Base-by-base conservation (phyloP, 805 yeast species). In the Candida andamanensis region DNA sequence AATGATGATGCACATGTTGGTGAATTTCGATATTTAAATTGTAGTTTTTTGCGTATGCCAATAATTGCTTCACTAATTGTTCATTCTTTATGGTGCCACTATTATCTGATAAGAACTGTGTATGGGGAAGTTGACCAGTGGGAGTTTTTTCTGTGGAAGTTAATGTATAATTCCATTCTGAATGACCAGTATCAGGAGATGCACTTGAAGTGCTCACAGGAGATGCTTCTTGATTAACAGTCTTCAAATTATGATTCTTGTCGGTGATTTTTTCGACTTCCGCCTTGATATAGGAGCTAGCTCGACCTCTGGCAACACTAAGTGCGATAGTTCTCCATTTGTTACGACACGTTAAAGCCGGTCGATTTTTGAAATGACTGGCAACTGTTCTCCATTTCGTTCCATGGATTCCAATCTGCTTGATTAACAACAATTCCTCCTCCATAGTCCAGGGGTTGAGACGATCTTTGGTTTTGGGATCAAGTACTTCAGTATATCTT, bases 381-480 rank as follows among this genome's bases (percentile, higher is more conserved):
- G 94, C 76, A 2, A 89, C 82, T 1, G 81, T 75, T 46, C 92
- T 72, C 97, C 97, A 89, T 50, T 83, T 80, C 0, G 96, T 85
- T 19, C 96, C 96, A 50, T 77, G 74, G 23, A 56, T 53, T 46
- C 78, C 76, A 15, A 86, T 89, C 45, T 76, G 70, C 27, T 68
- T 66, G n/a, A 86, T 75, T 32, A 89, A 60, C 36, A 61, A 56
- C 24, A 82, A 56, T 52, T 89, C 97, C 52, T 89, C 96, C 7
- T 76, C 84, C 17, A 68, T 47, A 1, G 76, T 63, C 97, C 97
- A 89, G 2, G 81, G 78, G 44, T 85, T 70, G 27, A 86, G 63
- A 34, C 96, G 60, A 43, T 82, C 86, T 38, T 77, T 76, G 7
- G 87, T 82, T 17, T 64, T 68, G 5, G 97, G 96, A 46, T 85